These are phyloP conservation scores for Xylariaceae sp. DNA, from an alignment of 2,329 filamentous ascomycete species.

Conservation along the genomic window DNA sequence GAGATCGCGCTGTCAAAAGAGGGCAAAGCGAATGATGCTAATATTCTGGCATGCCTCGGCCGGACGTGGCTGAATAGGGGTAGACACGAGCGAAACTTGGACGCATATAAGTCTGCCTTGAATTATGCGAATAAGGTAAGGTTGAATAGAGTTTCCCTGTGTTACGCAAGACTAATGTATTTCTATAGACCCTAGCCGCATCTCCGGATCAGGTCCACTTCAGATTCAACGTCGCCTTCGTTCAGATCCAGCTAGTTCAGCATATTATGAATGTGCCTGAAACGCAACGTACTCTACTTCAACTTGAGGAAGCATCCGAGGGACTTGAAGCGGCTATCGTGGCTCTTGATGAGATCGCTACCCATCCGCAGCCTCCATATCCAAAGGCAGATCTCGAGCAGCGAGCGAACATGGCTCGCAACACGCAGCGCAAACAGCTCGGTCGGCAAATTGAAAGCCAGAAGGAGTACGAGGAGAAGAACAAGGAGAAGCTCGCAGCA, in stretches of 20 bases:
- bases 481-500: constrained; percentile 82
- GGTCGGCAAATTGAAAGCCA: constrained; percentile 84
- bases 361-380: constrained; percentile 74
- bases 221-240: constrained; percentile 97
- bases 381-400: constrained; percentile 89
- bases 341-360: constrained; percentile 64
- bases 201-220: constrained; percentile 86
- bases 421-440: constrained; percentile 91
- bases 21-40: constrained; percentile 70
- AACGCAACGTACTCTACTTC: constrained; percentile 73
- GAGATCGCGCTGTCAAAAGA: constrained; percentile 82
- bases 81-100: constrained; percentile 61
- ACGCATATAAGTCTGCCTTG: constrained; percentile 59
- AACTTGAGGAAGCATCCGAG: constrained; percentile 77
- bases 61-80: constrained; percentile 85
- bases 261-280: constrained; percentile 76
- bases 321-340: constrained; percentile 88
- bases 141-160: not conserved
- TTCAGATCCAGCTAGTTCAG: constrained; percentile 91
- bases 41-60: constrained; percentile 82
- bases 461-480: constrained; percentile 89
- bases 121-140: constrained; percentile 66
- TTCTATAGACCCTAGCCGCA: constrained; percentile 67
- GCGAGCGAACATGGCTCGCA: constrained; percentile 94
- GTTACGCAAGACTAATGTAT: constrained; percentile 27